Conservation (phyloP, 805 yeast species). For the Sugiyamaella valdiviana region DNA sequence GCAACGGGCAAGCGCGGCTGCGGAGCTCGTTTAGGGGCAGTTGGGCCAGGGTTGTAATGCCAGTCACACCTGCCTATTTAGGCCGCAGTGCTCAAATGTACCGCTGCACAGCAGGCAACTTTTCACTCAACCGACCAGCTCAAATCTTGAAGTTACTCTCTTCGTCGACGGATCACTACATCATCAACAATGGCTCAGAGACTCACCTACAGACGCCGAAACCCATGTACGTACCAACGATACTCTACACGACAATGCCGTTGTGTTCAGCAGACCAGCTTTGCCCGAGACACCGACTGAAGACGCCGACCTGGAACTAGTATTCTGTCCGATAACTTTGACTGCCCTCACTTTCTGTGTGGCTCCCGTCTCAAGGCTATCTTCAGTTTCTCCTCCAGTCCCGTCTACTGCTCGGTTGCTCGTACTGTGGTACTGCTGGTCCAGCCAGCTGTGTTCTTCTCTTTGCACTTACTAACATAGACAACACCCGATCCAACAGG, state of each 20-base stretch:
- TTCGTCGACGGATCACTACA: conserved; percentile 10
- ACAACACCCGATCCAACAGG: conserved; percentile 99
- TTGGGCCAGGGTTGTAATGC: not conserved
- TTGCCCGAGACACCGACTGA: too few relatives aligned
- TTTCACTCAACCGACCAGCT: conserved; percentile 1
- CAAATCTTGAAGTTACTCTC: not conserved
- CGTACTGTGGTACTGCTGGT: too few relatives aligned
- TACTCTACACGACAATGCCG: not conserved
- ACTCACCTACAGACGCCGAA: conserved; percentile 98
- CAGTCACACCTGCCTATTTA: not conserved
- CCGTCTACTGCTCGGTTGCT: too few relatives aligned
- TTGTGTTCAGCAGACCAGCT: too few relatives aligned
- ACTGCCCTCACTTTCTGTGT: conserved; percentile 1
- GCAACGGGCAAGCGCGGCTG: too few relatives aligned
- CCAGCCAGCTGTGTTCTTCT: not conserved
- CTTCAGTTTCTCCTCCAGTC: too few relatives aligned
- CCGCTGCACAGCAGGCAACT: not conserved
- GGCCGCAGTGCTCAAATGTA: not conserved
- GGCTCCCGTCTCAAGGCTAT: too few relatives aligned
- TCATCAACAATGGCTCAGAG: conserved; percentile 87
- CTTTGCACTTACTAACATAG: conserved; percentile 36
- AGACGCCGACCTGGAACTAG: not conserved
- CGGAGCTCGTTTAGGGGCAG: too few relatives aligned
- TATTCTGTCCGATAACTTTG: not conserved
- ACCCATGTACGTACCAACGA: conserved; percentile 78